Conservation (phyloP, 352 stramenopile species). For the Phytophthora ohioensis region DNA sequence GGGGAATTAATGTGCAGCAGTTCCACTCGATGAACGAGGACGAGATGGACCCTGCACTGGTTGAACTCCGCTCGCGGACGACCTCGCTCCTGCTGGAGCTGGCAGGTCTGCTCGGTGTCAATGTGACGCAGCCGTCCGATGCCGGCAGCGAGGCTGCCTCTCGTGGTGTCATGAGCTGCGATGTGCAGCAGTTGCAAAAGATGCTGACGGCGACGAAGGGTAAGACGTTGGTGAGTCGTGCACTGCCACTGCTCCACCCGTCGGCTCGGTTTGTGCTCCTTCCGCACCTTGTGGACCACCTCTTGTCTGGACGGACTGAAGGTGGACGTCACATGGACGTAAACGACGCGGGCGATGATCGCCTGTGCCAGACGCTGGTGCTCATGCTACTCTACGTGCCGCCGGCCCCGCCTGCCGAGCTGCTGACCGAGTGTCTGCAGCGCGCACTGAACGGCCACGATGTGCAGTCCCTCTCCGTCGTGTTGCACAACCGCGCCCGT, state of each 20-base stretch:
- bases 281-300: conserved; percentile 67
- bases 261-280: conserved; percentile 83
- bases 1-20: conserved; percentile 86
- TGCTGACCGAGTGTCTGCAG: conserved; percentile 73
- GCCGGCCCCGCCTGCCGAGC: conserved; percentile 66
- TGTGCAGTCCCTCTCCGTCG: conserved; percentile 61
- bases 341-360: conserved; percentile 59
- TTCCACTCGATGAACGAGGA: conserved; percentile 82
- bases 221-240: conserved; percentile 79
- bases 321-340: conserved; percentile 38
- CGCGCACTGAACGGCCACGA: conserved; percentile 67
- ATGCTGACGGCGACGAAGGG: conserved; percentile 74
- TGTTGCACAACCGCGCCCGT: conserved; percentile 81
- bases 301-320: conserved; percentile 61
- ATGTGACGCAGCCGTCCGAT: conserved; percentile 26
- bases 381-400: conserved; percentile 84
- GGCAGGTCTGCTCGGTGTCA: conserved; percentile 67
- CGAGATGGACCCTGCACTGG: conserved; percentile 78
- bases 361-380: conserved; percentile 82
- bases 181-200: conserved; percentile 60
- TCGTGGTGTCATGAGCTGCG: conserved; percentile 49
- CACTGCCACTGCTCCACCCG: conserved; percentile 79
- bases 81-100: conserved; percentile 78
- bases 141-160: conserved; percentile 18
- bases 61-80: conserved; percentile 71